Evolutionary conservation across 2,329 filamentous ascomycete species (phyloP).

Genomic region (Penicillium carneum): DNA sequence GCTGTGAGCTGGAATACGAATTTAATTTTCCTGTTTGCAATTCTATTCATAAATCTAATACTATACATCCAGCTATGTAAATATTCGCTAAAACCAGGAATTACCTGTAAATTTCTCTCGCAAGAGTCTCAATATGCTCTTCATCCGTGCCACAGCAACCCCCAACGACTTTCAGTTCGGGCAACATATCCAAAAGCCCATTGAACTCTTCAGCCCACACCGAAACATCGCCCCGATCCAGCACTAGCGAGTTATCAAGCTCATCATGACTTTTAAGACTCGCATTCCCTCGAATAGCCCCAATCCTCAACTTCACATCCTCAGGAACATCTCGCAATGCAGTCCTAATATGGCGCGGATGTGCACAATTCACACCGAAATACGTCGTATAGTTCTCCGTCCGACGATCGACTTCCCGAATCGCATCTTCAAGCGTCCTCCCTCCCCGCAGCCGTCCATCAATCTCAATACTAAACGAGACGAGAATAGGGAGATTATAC

Average conservation of each 20-base stretch:
- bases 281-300: background rate
- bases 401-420: background rate
- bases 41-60: background rate
- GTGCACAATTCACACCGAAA: conserved; percentile 2
- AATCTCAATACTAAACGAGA: background rate
- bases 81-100: too few relatives aligned
- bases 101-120: background rate
- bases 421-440: background rate
- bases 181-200: background rate
- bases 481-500: background rate
- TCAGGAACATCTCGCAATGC: background rate
- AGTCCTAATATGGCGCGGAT: background rate
- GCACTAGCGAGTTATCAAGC: background rate
- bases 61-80: background rate
- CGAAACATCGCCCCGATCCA: background rate
- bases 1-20: background rate
- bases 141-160: conserved; percentile 6
- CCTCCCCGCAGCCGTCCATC: background rate
- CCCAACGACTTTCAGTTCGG: conserved; percentile 3
- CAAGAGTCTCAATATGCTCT: background rate
- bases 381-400: background rate
- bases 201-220: background rate
- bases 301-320: conserved; percentile 3
- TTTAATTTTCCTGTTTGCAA: background rate
- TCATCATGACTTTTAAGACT: conserved; percentile 1